Evolutionary conservation across 2,329 filamentous ascomycete species (phyloP).

Genomic region (Trichoderma brevicompactum): DNA sequence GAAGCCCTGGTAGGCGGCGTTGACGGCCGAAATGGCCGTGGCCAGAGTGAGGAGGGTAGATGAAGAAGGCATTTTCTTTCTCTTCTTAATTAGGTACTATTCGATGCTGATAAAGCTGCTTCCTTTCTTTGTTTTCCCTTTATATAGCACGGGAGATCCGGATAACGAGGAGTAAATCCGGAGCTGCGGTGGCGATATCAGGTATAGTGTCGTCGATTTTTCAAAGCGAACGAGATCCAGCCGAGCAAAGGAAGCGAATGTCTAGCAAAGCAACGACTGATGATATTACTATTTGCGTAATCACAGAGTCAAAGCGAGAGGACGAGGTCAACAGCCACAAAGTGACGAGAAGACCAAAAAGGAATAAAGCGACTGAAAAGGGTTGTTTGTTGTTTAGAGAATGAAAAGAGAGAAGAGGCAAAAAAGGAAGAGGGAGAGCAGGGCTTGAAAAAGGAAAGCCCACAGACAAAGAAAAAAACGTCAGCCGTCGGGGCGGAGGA

Average conservation of each 20-base stretch:
- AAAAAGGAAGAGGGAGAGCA: neutral
- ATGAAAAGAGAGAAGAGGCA: neutral
- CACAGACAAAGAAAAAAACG: neutral
- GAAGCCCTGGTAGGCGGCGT: conserved; percentile 64
- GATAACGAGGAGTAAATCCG: neutral
- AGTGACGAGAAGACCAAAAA: neutral
- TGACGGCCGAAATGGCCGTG: conserved; percentile 42
- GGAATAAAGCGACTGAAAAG: neutral
- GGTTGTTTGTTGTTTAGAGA: neutral
- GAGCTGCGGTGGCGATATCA: conserved; percentile 12
- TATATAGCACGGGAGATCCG: conserved; percentile 18
- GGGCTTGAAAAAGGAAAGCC: conserved; percentile 13
- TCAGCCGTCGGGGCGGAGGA: conserved; percentile 8
- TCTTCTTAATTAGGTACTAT: neutral
- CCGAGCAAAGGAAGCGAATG: conserved; percentile 18
- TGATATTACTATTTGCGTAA: neutral
- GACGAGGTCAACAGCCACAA: conserved; percentile 2
- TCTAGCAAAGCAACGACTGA: conserved; percentile 2
- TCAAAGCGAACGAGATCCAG: conserved; percentile 15
- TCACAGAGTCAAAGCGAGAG: conserved; percentile 24
- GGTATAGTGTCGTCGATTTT: conserved; percentile 1
- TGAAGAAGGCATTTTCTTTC: conserved; percentile 41
- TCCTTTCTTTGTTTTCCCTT: neutral
- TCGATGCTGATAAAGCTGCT: neutral
- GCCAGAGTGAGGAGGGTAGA: conserved; percentile 43